These are phyloP conservation scores for Nissolia schottii DNA, from an alignment of 306 rosid genomes.

Conservation along the genomic window DNA sequence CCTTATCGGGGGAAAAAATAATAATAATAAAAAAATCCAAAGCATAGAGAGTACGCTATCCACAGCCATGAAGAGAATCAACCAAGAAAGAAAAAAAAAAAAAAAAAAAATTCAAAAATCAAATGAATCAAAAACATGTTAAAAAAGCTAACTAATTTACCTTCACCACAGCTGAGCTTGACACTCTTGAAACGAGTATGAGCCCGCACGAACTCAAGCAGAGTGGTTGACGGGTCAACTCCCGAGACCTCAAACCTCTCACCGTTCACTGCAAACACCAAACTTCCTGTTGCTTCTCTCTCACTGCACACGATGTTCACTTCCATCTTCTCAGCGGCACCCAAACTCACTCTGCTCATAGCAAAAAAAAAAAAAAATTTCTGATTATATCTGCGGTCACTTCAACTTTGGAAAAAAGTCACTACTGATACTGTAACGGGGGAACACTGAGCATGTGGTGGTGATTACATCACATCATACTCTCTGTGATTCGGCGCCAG, in stretches of 20 bases:
- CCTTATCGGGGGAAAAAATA: background rate
- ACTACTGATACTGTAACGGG: too few species aligned
- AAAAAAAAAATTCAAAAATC: background rate
- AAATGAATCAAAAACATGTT: background rate
- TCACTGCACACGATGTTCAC: too few species aligned
- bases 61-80: background rate
- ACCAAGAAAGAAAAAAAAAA: background rate
- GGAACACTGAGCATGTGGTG: too few species aligned
- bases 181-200: slow-evolving; percentile 76
- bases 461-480: too few species aligned
- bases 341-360: background rate
- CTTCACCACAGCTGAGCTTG: slow-evolving; percentile 95
- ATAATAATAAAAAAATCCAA: background rate
- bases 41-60: background rate
- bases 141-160: slow-evolving; percentile 36
- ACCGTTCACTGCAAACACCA: slow-evolving; percentile 69
- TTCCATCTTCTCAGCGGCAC: slow-evolving; percentile 30
- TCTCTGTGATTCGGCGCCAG: too few species aligned
- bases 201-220: slow-evolving; percentile 69
- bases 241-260: slow-evolving; percentile 51
- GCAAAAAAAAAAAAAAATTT: too few species aligned
- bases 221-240: slow-evolving; percentile 66
- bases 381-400: too few species aligned
- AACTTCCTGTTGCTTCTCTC: background rate
- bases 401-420: too few species aligned